Evolutionary conservation across 805 yeast species (phyloP), one percentile per base, ranked within the genome.

Genomic region (Metschnikowia cubensis): DNA sequence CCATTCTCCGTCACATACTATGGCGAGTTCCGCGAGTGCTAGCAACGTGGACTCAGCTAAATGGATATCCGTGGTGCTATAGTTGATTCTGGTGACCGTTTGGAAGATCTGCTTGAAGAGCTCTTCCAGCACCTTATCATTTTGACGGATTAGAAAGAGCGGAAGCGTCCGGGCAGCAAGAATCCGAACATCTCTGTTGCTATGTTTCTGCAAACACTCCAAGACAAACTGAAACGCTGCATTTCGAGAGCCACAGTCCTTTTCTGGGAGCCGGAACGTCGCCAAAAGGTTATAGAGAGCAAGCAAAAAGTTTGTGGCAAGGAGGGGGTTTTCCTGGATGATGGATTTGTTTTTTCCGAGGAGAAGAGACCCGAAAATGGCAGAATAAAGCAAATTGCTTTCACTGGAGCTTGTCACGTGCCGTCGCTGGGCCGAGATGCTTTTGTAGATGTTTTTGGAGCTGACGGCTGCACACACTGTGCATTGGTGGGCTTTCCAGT

Each of bases 21-120:
- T 68, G 0, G 87, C 83, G 34, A 89, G 60, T 47, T 83, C 87
- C 1, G 84, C 81, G 80, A 91, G 81, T 0, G 86, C 75, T 55
- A 65, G 71, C 1, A 82, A 71, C 0, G 81, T 73, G 0, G 85
- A 78, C 61, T 86, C 91, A 7, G 80, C 83, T 45, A 83, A 59
- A 50, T 79, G 72, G 2, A 64, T 59, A 8, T 56, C 56, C 3
- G 66, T 63, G 14, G 62, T 59, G 11, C 60, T 62, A 31, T 45
- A 38, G 39, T 58, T 55, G 39, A 80, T 71, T 0, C 68, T 59
- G 35, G 79, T 74, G 0, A 83, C 54, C 38, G 68, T 62, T 13
- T 66, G 61, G 40, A 81, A 66, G 6, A 85, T 70, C 0, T 60
- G 43, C 18, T 76, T 74, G 41, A 84, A 79, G 21, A 55, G 77